Base-by-base conservation (phyloP, 2,329 filamentous ascomycete species). In the Fusarium sp. region DNA sequence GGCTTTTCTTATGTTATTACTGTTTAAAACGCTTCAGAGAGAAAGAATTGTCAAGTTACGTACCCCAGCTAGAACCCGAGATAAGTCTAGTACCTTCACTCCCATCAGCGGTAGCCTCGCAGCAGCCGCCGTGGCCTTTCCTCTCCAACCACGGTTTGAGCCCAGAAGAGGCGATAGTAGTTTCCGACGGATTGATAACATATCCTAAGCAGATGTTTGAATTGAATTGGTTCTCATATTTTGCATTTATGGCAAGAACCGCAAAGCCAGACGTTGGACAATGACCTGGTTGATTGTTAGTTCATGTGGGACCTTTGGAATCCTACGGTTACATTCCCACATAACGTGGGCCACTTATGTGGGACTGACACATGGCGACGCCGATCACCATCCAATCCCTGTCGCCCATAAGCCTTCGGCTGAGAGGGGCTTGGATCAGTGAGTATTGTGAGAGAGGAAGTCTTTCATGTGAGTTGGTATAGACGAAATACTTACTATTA, bases 21-120 rank as follows among this genome's bases (percentile, higher is more conserved):
- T 47, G 31, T 37, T 56, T 7, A 11, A 39, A 6, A n/a, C 29
- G 6, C 35, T 23, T 11, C 10, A 37, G 18, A 20, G 10, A 8
- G 10, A 6, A 6, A 25, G 5, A 3, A 25, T 6, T 18, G 51
- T 25, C 9, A 35, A 85, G 6, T 17, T 18, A 50, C 90, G 78
- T 83, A 97, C 94, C 46, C 95, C 95, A 66, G 95, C 95, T 66
- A 98, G 82, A 2, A 98, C 95, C n/a, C 53, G 6, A 11, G 46
- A 51, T 33, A 56, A 36, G 31, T 54, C 50, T 11, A 54, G 20
- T 4, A 54, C 50, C 15, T 23, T 48, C 17, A 54, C 35, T 4
- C 41, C 50, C 2, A 23, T 7, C 0, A 54, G 31, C 18, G 51
- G 51, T 6, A 54, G 4, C n/a, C 47, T 27, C 13, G 21, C 10